phyloP scores from a whole-genome alignment of 2,329 filamentous ascomycete genomes.

The Zymoseptoria brevis region DNA sequence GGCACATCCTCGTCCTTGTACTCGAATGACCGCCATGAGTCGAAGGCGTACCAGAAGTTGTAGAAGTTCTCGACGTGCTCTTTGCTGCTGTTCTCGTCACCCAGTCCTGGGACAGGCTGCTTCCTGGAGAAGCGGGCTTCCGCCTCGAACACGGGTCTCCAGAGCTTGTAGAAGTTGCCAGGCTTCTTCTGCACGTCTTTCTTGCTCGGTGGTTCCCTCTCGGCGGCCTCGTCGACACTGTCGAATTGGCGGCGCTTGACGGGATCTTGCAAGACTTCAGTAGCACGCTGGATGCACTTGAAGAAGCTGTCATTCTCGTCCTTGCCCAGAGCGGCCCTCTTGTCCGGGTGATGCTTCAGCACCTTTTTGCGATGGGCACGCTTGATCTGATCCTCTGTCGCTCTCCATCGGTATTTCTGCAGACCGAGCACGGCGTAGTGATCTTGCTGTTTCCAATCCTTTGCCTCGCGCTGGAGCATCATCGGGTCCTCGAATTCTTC shows the following conservation, averaged over 20 bases:
- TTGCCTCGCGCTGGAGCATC: conserved; percentile 86
- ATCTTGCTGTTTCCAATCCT: conserved; percentile 99
- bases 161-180: conserved; percentile 91
- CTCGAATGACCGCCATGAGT: conserved; percentile 95
- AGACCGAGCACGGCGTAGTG: conserved; percentile 96
- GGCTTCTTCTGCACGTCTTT: conserved; percentile 66
- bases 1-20: conserved; percentile 98
- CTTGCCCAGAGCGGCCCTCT: conserved; percentile 85
- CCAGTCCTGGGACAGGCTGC: conserved; percentile 81
- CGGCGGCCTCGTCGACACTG: conserved; percentile 87
- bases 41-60: conserved; percentile 99
- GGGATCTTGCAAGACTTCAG: conserved; percentile 86
- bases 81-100: conserved; percentile 73
- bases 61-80: conserved; percentile 93
- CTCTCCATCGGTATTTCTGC: conserved; percentile 83
- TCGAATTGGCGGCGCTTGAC: conserved; percentile 91
- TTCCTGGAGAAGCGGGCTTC: conserved; percentile 88
- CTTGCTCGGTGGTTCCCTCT: conserved; percentile 87
- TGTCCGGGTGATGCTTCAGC: conserved; percentile 96
- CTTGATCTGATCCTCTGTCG: conserved; percentile 97
- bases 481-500: conserved; percentile 89
- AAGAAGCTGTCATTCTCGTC: conserved; percentile 97
- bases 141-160: conserved; percentile 80
- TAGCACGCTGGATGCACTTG: conserved; percentile 99
- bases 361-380: conserved; percentile 99